Percentiles rank a stretch among this genome's conserved stretches.
Evolutionary conservation across 1,284 basidiomycete species (phyloP).

Genomic region (Gomphus bonarii): DNA sequence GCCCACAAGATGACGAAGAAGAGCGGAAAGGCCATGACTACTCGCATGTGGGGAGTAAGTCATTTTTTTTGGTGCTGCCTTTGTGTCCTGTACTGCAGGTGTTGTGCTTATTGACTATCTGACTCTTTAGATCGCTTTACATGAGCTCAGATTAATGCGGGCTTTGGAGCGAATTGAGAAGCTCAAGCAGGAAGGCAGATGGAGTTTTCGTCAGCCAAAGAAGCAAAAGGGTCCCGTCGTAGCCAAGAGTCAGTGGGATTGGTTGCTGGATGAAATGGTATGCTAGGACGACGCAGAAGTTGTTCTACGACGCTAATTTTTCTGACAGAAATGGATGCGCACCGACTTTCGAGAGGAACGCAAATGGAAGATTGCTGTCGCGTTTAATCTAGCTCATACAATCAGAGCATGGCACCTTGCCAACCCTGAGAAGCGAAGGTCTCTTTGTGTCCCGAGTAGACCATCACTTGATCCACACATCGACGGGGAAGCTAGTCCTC

Average conservation of each 20-base stretch:
- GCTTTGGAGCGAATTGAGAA: conserved; percentile 81
- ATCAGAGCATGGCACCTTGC: conserved; percentile 81
- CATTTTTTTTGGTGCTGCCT: neutral
- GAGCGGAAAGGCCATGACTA: conserved; percentile 65
- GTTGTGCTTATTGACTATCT: conserved; percentile 4
- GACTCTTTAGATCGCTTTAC: conserved; percentile 52
- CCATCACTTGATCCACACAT: conserved; percentile 16
- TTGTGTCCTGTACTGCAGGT: neutral
- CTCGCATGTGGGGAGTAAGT: conserved; percentile 70
- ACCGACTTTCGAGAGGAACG: conserved; percentile 92
- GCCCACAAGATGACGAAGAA: conserved; percentile 55
- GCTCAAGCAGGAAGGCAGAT: conserved; percentile 72
- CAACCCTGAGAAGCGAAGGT: conserved; percentile 51
- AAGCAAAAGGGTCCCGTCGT: conserved; percentile 80
- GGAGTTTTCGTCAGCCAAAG: conserved; percentile 95
- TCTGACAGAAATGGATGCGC: conserved; percentile 85
- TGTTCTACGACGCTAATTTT: neutral
- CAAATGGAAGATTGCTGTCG: conserved; percentile 84
- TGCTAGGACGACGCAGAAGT: conserved; percentile 18
- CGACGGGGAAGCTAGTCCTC: conserved; percentile 23
- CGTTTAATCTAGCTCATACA: conserved; percentile 77
- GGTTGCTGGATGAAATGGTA: conserved; percentile 94
- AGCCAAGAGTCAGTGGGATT: conserved; percentile 90
- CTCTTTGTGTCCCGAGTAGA: conserved; percentile 51
- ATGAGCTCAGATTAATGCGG: conserved; percentile 66